Conservation (phyloP, 495 filamentous ascomycete species). For the Xylaria acuta region DNA sequence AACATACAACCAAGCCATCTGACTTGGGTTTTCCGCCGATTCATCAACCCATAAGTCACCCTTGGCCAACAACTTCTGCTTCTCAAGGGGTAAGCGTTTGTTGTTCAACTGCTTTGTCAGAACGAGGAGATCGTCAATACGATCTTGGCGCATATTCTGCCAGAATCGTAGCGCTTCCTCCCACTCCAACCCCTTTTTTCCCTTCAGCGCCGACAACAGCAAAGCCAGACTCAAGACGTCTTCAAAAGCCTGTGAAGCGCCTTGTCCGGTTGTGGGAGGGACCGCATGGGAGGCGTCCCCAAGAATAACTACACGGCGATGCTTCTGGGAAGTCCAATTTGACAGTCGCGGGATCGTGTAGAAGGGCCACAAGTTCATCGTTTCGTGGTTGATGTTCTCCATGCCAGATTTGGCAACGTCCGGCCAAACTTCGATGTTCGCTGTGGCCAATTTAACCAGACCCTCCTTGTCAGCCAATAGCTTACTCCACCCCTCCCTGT, state of each 20-base stretch:
- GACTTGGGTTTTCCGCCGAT: conserved; percentile 21
- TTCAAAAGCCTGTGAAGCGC: conserved; percentile 47
- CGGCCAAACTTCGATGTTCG: conserved; percentile 21
- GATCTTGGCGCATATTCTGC: conserved; percentile 32
- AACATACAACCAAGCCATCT: conserved; percentile 31
- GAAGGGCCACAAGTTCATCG: conserved; percentile 36
- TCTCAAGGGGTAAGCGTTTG: conserved; percentile 30
- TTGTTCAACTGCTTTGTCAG: conserved; percentile 31
- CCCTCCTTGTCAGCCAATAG: conserved; percentile 29
- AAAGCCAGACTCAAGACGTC: conserved; percentile 42
- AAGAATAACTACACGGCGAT: conserved; percentile 17
- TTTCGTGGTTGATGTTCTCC: conserved; percentile 28
- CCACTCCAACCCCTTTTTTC: conserved; percentile 9
- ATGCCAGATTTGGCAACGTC: conserved; percentile 26
- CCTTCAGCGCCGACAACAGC: conserved; percentile 29
- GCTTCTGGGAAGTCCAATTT: conserved; percentile 43
- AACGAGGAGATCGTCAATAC: conserved; percentile 30
- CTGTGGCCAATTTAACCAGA: conserved; percentile 6
- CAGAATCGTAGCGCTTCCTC: conserved; percentile 27
- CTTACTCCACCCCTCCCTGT: conserved; percentile 28
- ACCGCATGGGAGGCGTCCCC: conserved; percentile 52
- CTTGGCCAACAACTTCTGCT: conserved; percentile 18
- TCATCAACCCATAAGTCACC: conserved; percentile 27
- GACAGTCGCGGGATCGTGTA: conserved; percentile 28
- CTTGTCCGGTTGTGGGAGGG: conserved; percentile 49